Base-by-base conservation (phyloP, 2,329 filamentous ascomycete genomes). In the Phialophora verrucosa region DNA sequence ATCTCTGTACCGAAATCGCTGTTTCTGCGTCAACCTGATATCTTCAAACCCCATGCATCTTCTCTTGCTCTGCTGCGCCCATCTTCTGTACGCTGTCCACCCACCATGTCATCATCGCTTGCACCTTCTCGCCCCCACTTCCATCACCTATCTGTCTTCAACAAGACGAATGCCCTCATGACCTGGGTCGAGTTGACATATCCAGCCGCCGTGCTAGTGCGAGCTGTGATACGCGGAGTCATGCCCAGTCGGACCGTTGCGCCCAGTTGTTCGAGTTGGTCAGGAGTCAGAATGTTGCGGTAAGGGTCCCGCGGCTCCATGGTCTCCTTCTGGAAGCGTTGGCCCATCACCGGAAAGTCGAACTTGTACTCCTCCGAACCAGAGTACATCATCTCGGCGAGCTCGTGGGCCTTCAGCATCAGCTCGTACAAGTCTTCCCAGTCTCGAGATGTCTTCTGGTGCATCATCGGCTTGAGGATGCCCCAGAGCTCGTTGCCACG, bases 401-500 rank as follows among this genome's bases (percentile, higher is more conserved):
- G 47, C n/a, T 61, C 64, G 44, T 71, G 68, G 27, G 70, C 68
- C 14, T 71, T 66, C n/a, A 51, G 38, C 62, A 70, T 66, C 29
- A 72, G 35, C 7, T 29, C 56, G 31, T 59, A 47, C 56, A 72
- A 35, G 53, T 70, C 70, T 3, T 70, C 62, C 68, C 67, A 70
- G 47, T 70, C 68, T 12, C 66, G 59, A 20, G 59, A 44, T 8
- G 64, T 66, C 50, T 67, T 66, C 11, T 49, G 27, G 50, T 70
- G 64, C 66, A 70, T 69, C 61, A 71, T 62, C 20, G 65, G 63
- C 29, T 59, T 57, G 29, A 72, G 29, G 51, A 68, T 55, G 10
- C 23, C 29, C 67, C 67, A 72, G 38, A 72, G 65, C 12, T 69
- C 51, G 31, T 65, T 66, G 29, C 65, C 67, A 10, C 67, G 65